A percentile compares a stretch with the other conserved stretches of the same genome.
These are phyloP conservation scores for Alternaria brassicicola DNA, from an alignment of 2,329 filamentous ascomycete genomes.

Conservation along the genomic window DNA sequence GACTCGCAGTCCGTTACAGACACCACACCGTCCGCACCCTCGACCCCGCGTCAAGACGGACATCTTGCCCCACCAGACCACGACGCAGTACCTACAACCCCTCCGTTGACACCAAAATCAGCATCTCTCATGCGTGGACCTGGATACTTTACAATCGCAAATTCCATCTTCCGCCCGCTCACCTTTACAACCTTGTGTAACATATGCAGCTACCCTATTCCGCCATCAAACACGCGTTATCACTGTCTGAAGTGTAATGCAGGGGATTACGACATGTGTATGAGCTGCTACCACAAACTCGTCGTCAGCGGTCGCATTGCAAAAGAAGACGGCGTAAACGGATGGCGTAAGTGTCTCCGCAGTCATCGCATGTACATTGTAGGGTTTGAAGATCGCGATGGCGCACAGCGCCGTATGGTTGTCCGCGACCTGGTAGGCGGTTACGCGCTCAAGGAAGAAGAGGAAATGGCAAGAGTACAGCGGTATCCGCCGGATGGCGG, in stretches of 20 bases:
- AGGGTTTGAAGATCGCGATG: conserved; percentile 72
- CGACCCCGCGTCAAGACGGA: conserved; percentile 26
- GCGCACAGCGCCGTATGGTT: conserved; percentile 71
- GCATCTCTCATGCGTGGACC: conserved; percentile 50
- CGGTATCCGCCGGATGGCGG: conserved; percentile 78
- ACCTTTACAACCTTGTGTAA: conserved; percentile 79
- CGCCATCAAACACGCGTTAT: conserved; percentile 70
- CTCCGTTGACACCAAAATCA: conserved; percentile 50
- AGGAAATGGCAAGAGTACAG: conserved; percentile 36
- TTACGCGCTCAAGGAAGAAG: conserved; percentile 67
- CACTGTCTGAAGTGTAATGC: conserved; percentile 80
- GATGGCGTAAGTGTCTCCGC: conserved; percentile 81
- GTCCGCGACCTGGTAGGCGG: conserved; percentile 80
- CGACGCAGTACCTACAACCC: conserved; percentile 43
- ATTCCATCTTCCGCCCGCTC: conserved; percentile 65
- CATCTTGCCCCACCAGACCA: conserved; percentile 33
- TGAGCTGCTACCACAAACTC: conserved; percentile 74
- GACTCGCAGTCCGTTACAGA: conserved; percentile 14
- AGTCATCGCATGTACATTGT: conserved; percentile 86
- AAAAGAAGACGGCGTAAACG: conserved; percentile 74
- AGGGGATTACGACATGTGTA: conserved; percentile 89
- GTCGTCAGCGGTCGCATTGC: conserved; percentile 69
- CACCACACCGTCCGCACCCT: conserved; percentile 19
- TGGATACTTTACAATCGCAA: conserved; percentile 42
- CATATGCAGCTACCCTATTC: conserved; percentile 74